phyloP scores from a whole-genome alignment of 208 protist genomes.

The Vickermania ingenoplastis region DNA sequence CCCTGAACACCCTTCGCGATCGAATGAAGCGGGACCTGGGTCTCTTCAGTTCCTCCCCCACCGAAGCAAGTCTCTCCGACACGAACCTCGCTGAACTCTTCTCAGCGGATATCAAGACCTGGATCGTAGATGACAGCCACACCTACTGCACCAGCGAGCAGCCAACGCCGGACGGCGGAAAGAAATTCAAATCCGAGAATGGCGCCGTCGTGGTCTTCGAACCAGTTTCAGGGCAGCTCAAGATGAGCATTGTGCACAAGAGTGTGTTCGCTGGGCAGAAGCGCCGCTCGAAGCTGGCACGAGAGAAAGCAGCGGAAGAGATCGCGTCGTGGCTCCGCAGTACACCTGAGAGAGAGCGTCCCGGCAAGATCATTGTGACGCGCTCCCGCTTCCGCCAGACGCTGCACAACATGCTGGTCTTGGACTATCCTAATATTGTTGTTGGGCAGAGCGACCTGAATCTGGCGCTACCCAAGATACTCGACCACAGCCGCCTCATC shows the following conservation, averaged over 20 bases:
- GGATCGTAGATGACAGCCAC: constrained; percentile 99
- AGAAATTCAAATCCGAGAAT: constrained; percentile 96
- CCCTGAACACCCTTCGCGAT: constrained; percentile 99
- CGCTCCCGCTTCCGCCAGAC: constrained; percentile 95
- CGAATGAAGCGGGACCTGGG: constrained; percentile 99
- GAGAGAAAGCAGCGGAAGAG: constrained; percentile 99
- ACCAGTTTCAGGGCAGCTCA: constrained; percentile 98
- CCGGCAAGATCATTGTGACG: constrained; percentile 99
- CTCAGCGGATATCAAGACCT: constrained; percentile 97
- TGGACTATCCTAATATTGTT: constrained; percentile 99
- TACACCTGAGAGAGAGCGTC: constrained; percentile 98
- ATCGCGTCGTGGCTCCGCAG: constrained; percentile 98
- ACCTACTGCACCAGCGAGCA: constrained; percentile 99
- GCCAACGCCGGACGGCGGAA: constrained; percentile 99
- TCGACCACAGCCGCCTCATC: constrained; percentile 99
- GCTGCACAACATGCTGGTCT: constrained; percentile 91
- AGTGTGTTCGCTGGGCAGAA: constrained; percentile 99
- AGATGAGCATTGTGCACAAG: constrained; percentile 99
- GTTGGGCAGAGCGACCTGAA: constrained; percentile 99
- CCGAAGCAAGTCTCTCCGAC: constrained; percentile 97
- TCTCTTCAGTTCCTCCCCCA: constrained; percentile 99
- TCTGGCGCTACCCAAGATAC: constrained; percentile 97
- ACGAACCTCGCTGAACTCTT: constrained; percentile 99
- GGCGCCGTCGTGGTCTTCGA: constrained; percentile 99
- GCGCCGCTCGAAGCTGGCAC: constrained; percentile 99